Evolutionary conservation across 2,329 filamentous ascomycete genomes (phyloP).

Genomic region (Helotiales sp.): DNA sequence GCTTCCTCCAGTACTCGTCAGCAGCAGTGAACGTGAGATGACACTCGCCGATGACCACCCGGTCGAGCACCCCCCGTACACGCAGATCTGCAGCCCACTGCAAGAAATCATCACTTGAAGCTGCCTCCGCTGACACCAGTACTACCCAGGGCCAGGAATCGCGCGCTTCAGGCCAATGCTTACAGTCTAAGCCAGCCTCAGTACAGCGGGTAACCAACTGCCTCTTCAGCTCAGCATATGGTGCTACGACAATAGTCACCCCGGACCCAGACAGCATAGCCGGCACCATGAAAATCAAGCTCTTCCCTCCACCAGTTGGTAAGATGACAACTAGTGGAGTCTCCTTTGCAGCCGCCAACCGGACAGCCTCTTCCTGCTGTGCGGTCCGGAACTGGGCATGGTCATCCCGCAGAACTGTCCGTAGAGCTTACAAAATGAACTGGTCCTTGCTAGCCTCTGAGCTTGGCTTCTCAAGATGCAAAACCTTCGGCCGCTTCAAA

Average conservation of each 20-base stretch:
- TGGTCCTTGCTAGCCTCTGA: not conserved
- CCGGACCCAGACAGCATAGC: not conserved
- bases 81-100: constrained; percentile 7
- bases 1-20: constrained; percentile 8
- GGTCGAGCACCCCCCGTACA: constrained; percentile 1
- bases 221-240: not conserved
- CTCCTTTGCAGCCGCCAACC: not conserved
- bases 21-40: constrained; percentile 5
- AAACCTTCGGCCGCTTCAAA: not conserved
- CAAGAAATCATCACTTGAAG: constrained; percentile 12
- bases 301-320: not conserved
- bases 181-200: constrained; percentile 1
- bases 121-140: constrained; percentile 12
- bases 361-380: not conserved
- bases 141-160: constrained; percentile 9
- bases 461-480: not conserved
- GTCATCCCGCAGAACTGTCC: not conserved
- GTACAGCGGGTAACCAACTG: not conserved
- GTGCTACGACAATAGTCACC: not conserved
- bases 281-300: not conserved
- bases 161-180: constrained; percentile 8
- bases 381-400: not conserved
- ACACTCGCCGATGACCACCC: constrained; percentile 9
- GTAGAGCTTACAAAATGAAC: not conserved
- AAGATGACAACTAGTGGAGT: not conserved